Conservation (phyloP, 306 rosid species). For the Calophaca sinica region DNA sequence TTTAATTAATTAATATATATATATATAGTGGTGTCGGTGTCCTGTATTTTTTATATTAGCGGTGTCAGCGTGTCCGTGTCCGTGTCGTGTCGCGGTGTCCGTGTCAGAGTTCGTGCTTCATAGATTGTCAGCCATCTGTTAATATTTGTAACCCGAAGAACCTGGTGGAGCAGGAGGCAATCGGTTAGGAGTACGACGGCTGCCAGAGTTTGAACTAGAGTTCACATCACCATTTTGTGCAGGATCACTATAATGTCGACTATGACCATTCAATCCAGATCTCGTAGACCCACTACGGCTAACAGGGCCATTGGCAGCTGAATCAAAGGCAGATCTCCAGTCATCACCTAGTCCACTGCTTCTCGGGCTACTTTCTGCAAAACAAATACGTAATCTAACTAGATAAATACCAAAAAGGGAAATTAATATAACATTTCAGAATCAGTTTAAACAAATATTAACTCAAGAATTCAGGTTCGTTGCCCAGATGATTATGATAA, state of each 20-base stretch:
- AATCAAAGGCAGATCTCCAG: slow-evolving; percentile 92
- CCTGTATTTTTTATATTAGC: too few relatives aligned
- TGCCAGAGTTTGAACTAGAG: slow-evolving; percentile 71
- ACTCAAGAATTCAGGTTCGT: neutral
- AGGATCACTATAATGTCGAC: slow-evolving; percentile 74
- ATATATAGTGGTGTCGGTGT: too few relatives aligned
- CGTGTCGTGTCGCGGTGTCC: too few relatives aligned
- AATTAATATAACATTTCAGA: neutral
- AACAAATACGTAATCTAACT: neutral
- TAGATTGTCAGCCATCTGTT: slow-evolving; percentile 51
- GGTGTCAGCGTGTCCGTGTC: too few relatives aligned
- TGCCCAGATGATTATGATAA: neutral
- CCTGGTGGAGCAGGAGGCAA: slow-evolving; percentile 90
- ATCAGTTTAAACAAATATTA: neutral
- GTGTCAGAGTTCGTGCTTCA: too few relatives aligned
- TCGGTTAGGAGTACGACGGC: slow-evolving; percentile 91
- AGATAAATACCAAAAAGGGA: neutral
- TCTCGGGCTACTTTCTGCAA: slow-evolving; percentile 88
- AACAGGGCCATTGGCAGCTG: slow-evolving; percentile 78
- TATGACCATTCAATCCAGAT: slow-evolving; percentile 84
- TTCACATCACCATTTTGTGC: slow-evolving; percentile 83
- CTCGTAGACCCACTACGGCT: slow-evolving; percentile 57
- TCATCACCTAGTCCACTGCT: slow-evolving; percentile 81
- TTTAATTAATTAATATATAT: too few relatives aligned
- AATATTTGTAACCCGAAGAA: slow-evolving; percentile 78